Evolutionary conservation across 768 basidiomycete genomes (phyloP).

Genomic region (Lentinula guzmanii): DNA sequence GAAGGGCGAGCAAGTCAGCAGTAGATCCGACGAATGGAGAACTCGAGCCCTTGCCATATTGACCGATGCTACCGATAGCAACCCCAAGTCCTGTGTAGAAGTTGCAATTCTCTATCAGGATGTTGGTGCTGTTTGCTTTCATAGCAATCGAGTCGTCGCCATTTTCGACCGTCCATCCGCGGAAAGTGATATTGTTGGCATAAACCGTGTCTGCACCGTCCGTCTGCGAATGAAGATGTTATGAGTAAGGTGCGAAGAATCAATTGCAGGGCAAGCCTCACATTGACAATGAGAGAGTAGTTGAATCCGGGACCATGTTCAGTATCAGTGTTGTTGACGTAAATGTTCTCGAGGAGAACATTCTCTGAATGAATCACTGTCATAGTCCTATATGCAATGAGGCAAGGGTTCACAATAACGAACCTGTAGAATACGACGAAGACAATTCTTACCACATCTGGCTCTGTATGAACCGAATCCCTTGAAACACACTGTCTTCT

Average conservation of each 20-base stretch:
- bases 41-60: background rate
- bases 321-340: constrained; percentile 29
- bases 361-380: constrained; percentile 26
- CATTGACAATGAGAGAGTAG: background rate
- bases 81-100: constrained; percentile 32
- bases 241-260: constrained; percentile 4
- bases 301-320: constrained; percentile 19
- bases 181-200: constrained; percentile 30
- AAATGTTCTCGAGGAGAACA: constrained; percentile 30
- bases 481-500: background rate
- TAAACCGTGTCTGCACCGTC: constrained; percentile 32
- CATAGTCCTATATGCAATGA: constrained; percentile 33
- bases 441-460: constrained; percentile 1
- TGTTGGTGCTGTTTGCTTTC: constrained; percentile 35
- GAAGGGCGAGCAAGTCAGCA: constrained; percentile 13
- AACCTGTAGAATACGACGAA: background rate
- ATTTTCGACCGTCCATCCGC: constrained; percentile 29
- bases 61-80: constrained; percentile 25
- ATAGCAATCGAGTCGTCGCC: constrained; percentile 34
- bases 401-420: constrained; percentile 20
- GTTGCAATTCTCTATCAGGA: constrained; percentile 28
- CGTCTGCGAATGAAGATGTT: constrained; percentile 21
- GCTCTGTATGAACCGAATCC: constrained; percentile 1
- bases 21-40: background rate
- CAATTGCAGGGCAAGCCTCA: background rate